phyloP scores from a whole-genome alignment of 2,329 filamentous ascomycete species.

The Coleophoma crateriformis region DNA sequence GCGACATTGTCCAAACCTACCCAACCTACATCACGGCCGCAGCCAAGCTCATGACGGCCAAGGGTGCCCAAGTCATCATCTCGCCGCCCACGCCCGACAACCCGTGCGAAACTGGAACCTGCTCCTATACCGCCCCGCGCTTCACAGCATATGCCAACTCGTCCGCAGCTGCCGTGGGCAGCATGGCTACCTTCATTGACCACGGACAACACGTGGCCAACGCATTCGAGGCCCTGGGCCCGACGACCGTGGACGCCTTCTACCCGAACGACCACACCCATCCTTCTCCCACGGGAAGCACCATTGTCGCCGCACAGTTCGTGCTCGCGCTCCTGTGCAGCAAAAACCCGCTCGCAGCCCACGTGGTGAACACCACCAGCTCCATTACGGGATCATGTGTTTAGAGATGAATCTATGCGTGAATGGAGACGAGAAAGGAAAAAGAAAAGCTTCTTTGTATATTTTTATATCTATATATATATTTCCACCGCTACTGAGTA shows the following conservation, averaged over 20 bases:
- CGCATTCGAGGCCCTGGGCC: constrained; percentile 42
- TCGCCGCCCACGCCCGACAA: constrained; percentile 56
- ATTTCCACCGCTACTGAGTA: too few relatives aligned
- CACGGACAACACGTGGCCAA: constrained; percentile 49
- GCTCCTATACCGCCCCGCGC: constrained; percentile 37
- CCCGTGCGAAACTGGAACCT: constrained; percentile 50
- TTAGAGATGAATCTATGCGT: neutral
- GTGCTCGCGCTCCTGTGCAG: constrained; percentile 39
- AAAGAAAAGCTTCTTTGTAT: too few relatives aligned
- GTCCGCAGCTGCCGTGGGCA: constrained; percentile 32
- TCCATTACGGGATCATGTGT: constrained; percentile 19
- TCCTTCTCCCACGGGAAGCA: constrained; percentile 48
- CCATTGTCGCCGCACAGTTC: constrained; percentile 49
- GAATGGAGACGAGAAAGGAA: too few relatives aligned
- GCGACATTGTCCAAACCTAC: constrained; percentile 8
- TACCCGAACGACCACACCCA: constrained; percentile 57
- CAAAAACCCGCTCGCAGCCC: constrained; percentile 13
- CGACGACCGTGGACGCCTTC: constrained; percentile 38
- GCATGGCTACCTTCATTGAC: constrained; percentile 46
- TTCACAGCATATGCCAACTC: constrained; percentile 51
- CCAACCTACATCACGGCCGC: neutral
- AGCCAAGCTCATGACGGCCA: constrained; percentile 23
- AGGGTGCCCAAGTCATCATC: constrained; percentile 55
- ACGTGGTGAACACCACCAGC: constrained; percentile 19
- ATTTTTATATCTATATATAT: too few relatives aligned